Evolutionary conservation across 768 basidiomycete species (phyloP), one percentile per base, ranked within the genome.

Genomic region (Boletus huronensis): DNA sequence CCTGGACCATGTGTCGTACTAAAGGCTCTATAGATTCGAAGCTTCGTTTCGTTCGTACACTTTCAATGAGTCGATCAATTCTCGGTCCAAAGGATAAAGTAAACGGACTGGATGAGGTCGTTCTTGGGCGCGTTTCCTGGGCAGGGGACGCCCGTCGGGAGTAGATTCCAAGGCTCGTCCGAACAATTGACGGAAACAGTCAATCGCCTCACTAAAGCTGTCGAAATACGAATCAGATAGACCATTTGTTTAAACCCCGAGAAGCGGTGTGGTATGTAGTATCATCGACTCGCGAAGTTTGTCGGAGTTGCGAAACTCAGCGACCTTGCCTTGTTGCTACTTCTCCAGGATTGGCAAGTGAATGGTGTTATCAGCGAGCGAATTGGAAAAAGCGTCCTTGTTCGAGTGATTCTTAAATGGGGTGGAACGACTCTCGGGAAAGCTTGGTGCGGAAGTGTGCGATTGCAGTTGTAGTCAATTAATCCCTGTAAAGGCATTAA

Each of bases 251-350:
- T 11, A 40, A 40, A 21, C 11, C 13, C 19, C 11, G 13, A 21
- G 39, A 40, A 40, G 39, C 13, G 13, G 5, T 21, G 19, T 40
- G 19, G 21, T 23, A 21, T 14, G 21, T 7, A n/a, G n/a, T n/a
- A 9, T 16, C 2, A 16, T 34, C 32, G 32, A 34, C 32, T 16
- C 32, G 41, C 23, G 41, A 42, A 17, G 16, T 16, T 25, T 21
- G n/a, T 46, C 45, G 45, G 44, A 45, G 44, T 45, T 46, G 45
- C 8, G 45, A 46, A 46, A 32, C 45, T 46, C 45, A 46, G 45
- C 45, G 45, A 46, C 16, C 45, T 46, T n/a, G n/a, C n/a, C n/a
- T n/a, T 16, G n/a, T 46, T 29, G 31, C 1, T 23, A 19, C 31
- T 46, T 42, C 41, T 25, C 19, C 5, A 23, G 5, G 19, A 31